These are phyloP conservation scores for Diospyros kaki DNA, from an alignment of 148 eudicot species.

Conservation along the genomic window DNA sequence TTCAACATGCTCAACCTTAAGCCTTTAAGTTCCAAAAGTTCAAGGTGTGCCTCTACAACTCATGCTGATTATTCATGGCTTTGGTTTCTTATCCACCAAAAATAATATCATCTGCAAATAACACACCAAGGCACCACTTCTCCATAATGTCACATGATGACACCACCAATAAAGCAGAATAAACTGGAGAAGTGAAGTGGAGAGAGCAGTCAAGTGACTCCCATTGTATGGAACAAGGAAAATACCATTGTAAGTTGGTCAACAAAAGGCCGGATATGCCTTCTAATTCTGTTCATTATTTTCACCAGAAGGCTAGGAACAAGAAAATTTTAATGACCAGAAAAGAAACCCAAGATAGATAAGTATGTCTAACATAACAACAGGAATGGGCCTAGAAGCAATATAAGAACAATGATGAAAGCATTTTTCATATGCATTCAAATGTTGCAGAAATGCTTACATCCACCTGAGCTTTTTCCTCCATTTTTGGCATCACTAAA, in stretches of 20 bases:
- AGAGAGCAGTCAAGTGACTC: background rate
- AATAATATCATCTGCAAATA: too few species aligned
- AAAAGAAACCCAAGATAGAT: background rate
- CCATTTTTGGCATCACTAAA: background rate
- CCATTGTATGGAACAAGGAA: background rate
- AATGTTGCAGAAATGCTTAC: background rate
- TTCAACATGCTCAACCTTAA: too few species aligned
- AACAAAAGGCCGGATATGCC: background rate
- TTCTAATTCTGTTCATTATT: background rate
- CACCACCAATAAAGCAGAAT: too few species aligned
- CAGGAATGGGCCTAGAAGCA: background rate
- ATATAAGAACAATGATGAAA: background rate
- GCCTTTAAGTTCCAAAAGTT: too few species aligned
- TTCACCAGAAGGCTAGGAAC: background rate
- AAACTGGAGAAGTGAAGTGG: background rate
- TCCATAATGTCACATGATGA: too few species aligned
- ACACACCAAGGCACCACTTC: too few species aligned
- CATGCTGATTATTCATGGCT: too few species aligned
- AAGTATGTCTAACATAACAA: background rate
- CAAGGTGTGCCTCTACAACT: too few species aligned
- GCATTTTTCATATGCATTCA: background rate
- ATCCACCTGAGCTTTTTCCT: background rate
- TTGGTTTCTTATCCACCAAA: too few species aligned
- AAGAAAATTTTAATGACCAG: background rate
- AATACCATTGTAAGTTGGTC: background rate